These are phyloP conservation scores for Typha latifolia DNA, from an alignment of 176 grass and related monocot genomes.

Conservation along the genomic window DNA sequence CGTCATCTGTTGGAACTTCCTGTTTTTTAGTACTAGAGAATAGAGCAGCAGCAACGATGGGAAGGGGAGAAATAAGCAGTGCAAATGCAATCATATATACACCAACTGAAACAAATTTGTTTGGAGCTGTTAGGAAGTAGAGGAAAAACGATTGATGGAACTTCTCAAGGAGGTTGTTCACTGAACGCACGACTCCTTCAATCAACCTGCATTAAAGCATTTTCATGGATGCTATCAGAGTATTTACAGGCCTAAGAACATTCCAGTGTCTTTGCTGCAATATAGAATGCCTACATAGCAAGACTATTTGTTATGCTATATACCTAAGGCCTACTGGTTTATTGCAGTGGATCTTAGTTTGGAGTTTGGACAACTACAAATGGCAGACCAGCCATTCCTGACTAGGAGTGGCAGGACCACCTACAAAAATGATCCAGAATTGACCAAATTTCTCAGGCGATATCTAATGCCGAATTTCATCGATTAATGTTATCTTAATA, in stretches of 20 bases:
- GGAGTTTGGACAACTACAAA: background rate
- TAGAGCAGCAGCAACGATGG: conserved; percentile 78
- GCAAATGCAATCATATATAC: conserved; percentile 97
- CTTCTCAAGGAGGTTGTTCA: conserved; percentile 93
- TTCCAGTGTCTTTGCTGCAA: background rate
- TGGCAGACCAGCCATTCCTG: background rate
- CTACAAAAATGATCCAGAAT: no score
- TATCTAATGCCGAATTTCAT: no score
- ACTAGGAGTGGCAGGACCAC: no score
- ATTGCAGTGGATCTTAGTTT: background rate
- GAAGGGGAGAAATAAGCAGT: conserved; percentile 61
- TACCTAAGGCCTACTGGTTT: background rate
- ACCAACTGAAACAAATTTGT: conserved; percentile 93
- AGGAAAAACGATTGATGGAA: conserved; percentile 99
- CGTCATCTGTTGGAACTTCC: conserved; percentile 5
- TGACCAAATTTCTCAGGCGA: no score
- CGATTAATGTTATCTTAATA: no score
- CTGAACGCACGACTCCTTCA: conserved; percentile 77
- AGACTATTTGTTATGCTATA: background rate
- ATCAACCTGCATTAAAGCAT: conserved; percentile 65
- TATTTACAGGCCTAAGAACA: background rate
- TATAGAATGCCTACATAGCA: background rate
- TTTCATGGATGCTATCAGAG: background rate
- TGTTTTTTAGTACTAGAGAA: conserved; percentile 31
- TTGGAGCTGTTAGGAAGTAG: conserved; percentile 79